These are phyloP conservation scores for Macrocystidia cucumis DNA, from an alignment of 1,284 basidiomycete species.

Conservation along the genomic window DNA sequence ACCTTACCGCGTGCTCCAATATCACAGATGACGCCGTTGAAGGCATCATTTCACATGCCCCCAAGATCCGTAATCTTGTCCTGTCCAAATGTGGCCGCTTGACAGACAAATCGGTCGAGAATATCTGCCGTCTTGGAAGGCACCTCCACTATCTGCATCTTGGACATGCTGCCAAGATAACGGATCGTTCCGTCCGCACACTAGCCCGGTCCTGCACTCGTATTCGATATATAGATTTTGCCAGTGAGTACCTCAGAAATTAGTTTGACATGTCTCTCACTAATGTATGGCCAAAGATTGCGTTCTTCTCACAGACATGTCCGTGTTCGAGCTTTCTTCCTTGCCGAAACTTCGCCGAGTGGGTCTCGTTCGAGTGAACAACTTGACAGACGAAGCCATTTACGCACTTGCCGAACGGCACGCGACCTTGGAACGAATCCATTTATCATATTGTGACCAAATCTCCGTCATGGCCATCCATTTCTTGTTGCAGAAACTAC, in stretches of 20 bases:
- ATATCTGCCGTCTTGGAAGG: constrained; percentile 83
- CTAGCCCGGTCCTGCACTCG: constrained; percentile 87
- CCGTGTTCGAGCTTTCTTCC: constrained; percentile 85
- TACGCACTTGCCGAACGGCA: constrained; percentile 79
- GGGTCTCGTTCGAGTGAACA: constrained; percentile 89
- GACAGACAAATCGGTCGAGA: constrained; percentile 83
- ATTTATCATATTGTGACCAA: constrained; percentile 96
- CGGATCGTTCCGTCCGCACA: constrained; percentile 81
- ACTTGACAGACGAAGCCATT: constrained; percentile 91
- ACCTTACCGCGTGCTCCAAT: constrained; percentile 79
- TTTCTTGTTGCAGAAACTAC: constrained; percentile 81
- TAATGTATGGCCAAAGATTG: constrained; percentile 68
- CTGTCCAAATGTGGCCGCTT: constrained; percentile 86
- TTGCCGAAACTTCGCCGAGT: constrained; percentile 91
- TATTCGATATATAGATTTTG: constrained; percentile 95
- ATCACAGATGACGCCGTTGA: constrained; percentile 89
- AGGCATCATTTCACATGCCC: constrained; percentile 83
- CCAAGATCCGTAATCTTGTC: constrained; percentile 88
- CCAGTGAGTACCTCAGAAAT: constrained; percentile 63
- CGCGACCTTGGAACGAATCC: constrained; percentile 88
- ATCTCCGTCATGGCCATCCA: constrained; percentile 90
- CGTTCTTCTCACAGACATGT: constrained; percentile 83
- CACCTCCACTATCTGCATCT: constrained; percentile 94
- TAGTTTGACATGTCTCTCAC: neutral
- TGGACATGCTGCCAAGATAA: constrained; percentile 86